Evolutionary conservation across 306 rosid genomes (phyloP), one percentile per base, ranked within the genome.

Genomic region (Cyclanthera cordifolia): DNA sequence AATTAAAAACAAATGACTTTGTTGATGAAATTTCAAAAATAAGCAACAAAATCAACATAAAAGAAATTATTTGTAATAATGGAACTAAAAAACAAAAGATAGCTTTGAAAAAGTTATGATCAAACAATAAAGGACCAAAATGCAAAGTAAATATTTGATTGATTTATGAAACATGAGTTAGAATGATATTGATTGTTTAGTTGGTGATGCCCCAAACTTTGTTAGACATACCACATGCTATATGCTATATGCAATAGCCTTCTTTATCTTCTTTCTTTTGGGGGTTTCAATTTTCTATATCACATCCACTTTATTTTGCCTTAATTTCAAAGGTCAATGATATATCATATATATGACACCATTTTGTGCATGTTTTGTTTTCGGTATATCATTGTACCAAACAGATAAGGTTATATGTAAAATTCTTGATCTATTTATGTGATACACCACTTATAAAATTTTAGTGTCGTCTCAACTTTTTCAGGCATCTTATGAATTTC

Each of bases 191-290:
- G 43, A 37, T 37, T 37, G 70, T 30, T 65, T 45, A 45, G 54
- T 65, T 43, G 53, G 70, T 45, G 54, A 3, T 45, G 54, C 53
- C 53, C 53, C 23, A 65, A 21, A 14, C 53, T 24, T 45, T 45
- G 3, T 23, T 21, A 65, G 23, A 13, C 70, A 65, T 65, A 10
- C 21, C 70, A 65, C 70, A 65, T 65, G 70, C 70, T 32, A 63
- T 63, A n/a, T n/a, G n/a, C n/a, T n/a, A n/a, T n/a, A n/a, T 34
- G 69, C 52, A 41, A 60, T n/a, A 20, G 16, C 48, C 28, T 64
- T 45, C 53, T 7, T 15, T 25, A 45, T 45, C 49, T 45, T 45
- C 43, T 57, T 61, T 20, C 51, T 61, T 61, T 39, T 61, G 48
- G 51, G 28, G 25, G 24, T 55, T 14, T 11, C 14, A 25, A 24